A percentile compares a stretch with the other conserved stretches of the same genome.
Evolutionary conservation across 768 basidiomycete species (phyloP).

Genomic region (Mycena leptocephala): DNA sequence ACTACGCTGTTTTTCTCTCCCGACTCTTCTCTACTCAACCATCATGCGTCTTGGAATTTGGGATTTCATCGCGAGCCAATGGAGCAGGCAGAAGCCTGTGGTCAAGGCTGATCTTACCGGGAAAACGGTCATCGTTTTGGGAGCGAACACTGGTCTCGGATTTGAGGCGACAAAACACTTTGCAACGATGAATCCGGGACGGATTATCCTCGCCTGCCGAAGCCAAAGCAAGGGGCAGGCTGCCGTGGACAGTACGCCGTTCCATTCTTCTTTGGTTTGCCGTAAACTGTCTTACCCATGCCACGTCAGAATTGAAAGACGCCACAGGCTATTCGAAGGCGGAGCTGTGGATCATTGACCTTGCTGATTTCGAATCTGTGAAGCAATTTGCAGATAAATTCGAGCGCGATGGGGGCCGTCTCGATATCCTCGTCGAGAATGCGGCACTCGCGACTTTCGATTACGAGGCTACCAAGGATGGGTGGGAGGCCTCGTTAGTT

Average conservation of each 20-base stretch:
- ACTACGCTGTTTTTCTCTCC: neutral
- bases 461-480: neutral
- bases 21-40: neutral
- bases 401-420: constrained; percentile 7
- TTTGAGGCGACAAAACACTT: constrained; percentile 56
- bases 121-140: constrained; percentile 35
- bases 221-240: constrained; percentile 3
- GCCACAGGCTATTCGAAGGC: constrained; percentile 42
- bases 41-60: neutral
- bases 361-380: constrained; percentile 45
- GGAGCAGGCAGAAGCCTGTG: neutral
- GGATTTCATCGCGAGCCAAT: neutral
- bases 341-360: constrained; percentile 50
- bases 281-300: neutral
- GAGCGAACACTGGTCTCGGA: constrained; percentile 68
- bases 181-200: neutral
- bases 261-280: neutral
- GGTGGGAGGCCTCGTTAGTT: neutral
- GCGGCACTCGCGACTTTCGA: neutral
- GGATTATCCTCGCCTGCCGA: constrained; percentile 7
- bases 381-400: constrained; percentile 45
- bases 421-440: constrained; percentile 24
- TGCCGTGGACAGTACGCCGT: neutral
- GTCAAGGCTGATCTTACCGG: neutral
- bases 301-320: constrained; percentile 38